Conservation (phyloP, 2,329 filamentous ascomycete genomes). For the Harringtonia lauricola region DNA sequence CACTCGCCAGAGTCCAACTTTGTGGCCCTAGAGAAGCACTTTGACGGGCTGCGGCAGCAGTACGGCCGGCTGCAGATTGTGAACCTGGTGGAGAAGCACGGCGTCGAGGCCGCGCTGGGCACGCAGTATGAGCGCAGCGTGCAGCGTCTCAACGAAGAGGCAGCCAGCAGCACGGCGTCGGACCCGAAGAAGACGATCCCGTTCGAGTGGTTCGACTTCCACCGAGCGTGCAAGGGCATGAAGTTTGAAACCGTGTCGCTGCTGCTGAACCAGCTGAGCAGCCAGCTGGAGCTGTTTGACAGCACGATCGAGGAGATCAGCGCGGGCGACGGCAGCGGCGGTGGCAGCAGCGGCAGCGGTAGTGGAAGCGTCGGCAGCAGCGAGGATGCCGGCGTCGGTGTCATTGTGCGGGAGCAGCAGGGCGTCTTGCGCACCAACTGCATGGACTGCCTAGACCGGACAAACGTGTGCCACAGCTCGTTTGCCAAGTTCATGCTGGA, state of each 20-base stretch:
- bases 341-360: neutral
- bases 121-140: constrained; percentile 63
- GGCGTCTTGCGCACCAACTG: constrained; percentile 91
- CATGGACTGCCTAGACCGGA: constrained; percentile 96
- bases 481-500: constrained; percentile 78
- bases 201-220: constrained; percentile 98
- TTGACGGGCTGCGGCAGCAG: constrained; percentile 52
- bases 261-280: constrained; percentile 59
- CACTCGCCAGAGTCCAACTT: constrained; percentile 74
- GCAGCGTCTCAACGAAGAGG: constrained; percentile 51
- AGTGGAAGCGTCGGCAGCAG: neutral
- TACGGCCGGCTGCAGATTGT: constrained; percentile 74
- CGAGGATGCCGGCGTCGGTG: constrained; percentile 9
- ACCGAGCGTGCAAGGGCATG: constrained; percentile 86
- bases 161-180: constrained; percentile 17
- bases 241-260: constrained; percentile 90
- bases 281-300: constrained; percentile 57
- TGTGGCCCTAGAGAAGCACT: constrained; percentile 68
- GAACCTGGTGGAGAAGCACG: constrained; percentile 81
- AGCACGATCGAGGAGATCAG: constrained; percentile 49
- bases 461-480: constrained; percentile 90
- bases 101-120: constrained; percentile 70
- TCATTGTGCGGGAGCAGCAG: constrained; percentile 42
- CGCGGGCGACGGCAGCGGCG: neutral
- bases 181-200: constrained; percentile 30